These are phyloP conservation scores for Neurospora pannonica DNA, from an alignment of 495 filamentous ascomycete species.

Conservation along the genomic window DNA sequence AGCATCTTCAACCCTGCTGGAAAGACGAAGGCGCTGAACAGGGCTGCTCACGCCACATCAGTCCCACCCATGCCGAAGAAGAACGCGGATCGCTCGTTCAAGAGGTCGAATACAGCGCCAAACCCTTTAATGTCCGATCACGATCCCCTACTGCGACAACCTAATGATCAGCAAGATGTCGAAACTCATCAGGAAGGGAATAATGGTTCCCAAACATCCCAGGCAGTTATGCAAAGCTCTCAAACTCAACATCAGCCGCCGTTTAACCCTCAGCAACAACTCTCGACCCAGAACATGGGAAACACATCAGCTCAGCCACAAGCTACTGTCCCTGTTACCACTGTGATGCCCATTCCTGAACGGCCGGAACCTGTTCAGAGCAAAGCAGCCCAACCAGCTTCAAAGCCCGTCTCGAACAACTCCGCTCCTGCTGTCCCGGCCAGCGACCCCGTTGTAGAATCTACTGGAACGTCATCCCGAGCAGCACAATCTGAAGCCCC, in stretches of 20 bases:
- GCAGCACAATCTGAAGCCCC: constrained; percentile 16
- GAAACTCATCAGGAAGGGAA: neutral
- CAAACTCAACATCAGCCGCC: neutral
- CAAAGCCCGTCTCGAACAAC: constrained; percentile 10
- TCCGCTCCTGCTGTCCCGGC: constrained; percentile 4
- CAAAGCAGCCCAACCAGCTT: constrained; percentile 4
- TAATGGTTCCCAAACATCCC: neutral
- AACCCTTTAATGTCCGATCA: constrained; percentile 5
- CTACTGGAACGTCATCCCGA: constrained; percentile 7
- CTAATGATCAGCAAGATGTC: neutral
- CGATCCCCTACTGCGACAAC: constrained; percentile 1
- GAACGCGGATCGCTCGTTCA: constrained; percentile 10
- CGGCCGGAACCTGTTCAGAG: constrained; percentile 3
- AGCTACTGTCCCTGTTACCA: neutral
- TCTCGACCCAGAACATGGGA: neutral
- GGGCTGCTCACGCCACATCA: constrained; percentile 4
- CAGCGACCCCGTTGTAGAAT: constrained; percentile 14
- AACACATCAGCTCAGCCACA: neutral
- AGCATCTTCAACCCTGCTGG: constrained; percentile 34
- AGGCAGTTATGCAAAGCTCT: neutral
- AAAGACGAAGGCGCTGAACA: constrained; percentile 17
- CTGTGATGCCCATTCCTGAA: constrained; percentile 6
- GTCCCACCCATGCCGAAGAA: constrained; percentile 7
- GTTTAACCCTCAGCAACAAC: neutral
- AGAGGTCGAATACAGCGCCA: constrained; percentile 20